Evolutionary conservation across 2,329 filamentous ascomycete genomes (phyloP).

Genomic region (Colletotrichum orchidophilum): DNA sequence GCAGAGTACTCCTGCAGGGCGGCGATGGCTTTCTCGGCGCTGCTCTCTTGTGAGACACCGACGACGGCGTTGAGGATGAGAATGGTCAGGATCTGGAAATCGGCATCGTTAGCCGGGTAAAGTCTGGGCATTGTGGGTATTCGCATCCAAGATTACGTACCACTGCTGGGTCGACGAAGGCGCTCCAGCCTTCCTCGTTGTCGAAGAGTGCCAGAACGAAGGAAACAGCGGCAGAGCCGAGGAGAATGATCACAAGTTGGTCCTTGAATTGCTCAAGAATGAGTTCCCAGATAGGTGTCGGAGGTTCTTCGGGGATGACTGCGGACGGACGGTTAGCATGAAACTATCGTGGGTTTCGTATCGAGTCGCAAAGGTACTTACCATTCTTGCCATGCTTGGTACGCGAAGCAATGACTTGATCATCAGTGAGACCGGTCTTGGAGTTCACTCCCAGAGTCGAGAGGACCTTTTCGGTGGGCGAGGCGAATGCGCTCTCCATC

Average conservation of each 20-base stretch:
- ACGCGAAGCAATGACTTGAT: constrained; percentile 65
- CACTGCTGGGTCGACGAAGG: constrained; percentile 95
- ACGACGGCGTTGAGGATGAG: constrained; percentile 96
- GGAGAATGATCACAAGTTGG: constrained; percentile 93
- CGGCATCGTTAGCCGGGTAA: constrained; percentile 35
- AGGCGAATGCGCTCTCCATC: constrained; percentile 73
- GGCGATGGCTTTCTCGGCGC: constrained; percentile 97
- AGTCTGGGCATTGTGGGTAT: constrained; percentile 27
- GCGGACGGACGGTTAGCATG: constrained; percentile 32
- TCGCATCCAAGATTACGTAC: constrained; percentile 63
- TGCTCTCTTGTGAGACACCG: constrained; percentile 97
- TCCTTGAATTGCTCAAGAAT: constrained; percentile 99
- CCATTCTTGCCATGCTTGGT: constrained; percentile 73
- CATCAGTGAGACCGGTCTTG: constrained; percentile 63
- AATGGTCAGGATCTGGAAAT: constrained; percentile 86
- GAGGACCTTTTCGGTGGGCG: constrained; percentile 67
- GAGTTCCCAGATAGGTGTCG: constrained; percentile 95
- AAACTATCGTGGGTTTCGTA: constrained; percentile 4
- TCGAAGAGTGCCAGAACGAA: constrained; percentile 95
- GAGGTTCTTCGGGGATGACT: constrained; percentile 85
- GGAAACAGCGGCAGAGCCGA: constrained; percentile 91
- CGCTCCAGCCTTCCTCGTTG: constrained; percentile 92
- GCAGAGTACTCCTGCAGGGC: constrained; percentile 98
- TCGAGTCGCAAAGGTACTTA: constrained; percentile 48
- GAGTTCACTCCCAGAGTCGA: constrained; percentile 66